These are phyloP conservation scores for Kazachstania viticola DNA, from an alignment of 805 yeast genomes.

Conservation along the genomic window DNA sequence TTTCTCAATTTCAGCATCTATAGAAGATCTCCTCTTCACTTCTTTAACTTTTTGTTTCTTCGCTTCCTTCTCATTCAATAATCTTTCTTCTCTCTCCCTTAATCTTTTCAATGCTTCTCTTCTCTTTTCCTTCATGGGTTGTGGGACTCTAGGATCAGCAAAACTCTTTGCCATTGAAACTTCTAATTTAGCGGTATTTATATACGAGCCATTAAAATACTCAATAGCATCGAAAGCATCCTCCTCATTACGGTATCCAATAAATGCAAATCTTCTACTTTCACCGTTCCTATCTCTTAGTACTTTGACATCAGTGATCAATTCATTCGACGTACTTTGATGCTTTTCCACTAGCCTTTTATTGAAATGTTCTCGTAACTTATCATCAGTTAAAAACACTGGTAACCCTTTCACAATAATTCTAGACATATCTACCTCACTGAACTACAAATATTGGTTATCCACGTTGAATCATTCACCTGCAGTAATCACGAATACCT, in stretches of 20 bases:
- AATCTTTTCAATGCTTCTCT: slow-evolving; percentile 39
- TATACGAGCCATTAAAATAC: slow-evolving; percentile 65
- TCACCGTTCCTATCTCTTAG: slow-evolving; percentile 74
- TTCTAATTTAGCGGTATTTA: slow-evolving; percentile 70
- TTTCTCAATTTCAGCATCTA: slow-evolving; percentile 51
- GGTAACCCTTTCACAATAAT: slow-evolving; percentile 89
- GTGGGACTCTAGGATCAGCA: slow-evolving; percentile 72
- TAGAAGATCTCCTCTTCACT: slow-evolving; percentile 19
- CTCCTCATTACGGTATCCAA: slow-evolving; percentile 63
- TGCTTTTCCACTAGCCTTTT: slow-evolving; percentile 22
- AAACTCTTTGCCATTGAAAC: slow-evolving; percentile 79
- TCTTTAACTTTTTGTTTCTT: slow-evolving; percentile 29
- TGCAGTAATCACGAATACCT: too few species aligned
- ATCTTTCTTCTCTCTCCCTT: slow-evolving; percentile 36
- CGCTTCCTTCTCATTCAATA: slow-evolving; percentile 32
- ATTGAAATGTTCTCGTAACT: slow-evolving; percentile 53
- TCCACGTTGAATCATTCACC: too few species aligned
- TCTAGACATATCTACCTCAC: slow-evolving; percentile 65
- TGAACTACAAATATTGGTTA: too few species aligned
- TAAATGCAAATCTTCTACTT: slow-evolving; percentile 85
- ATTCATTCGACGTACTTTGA: slow-evolving; percentile 29
- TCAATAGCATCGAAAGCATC: slow-evolving; percentile 74
- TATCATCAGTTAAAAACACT: slow-evolving; percentile 59
- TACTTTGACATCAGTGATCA: slow-evolving; percentile 80
- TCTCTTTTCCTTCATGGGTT: slow-evolving; percentile 44